Evolutionary conservation across 2,329 filamentous ascomycete genomes (phyloP).

Genomic region (Exutisphaerella laricina): DNA sequence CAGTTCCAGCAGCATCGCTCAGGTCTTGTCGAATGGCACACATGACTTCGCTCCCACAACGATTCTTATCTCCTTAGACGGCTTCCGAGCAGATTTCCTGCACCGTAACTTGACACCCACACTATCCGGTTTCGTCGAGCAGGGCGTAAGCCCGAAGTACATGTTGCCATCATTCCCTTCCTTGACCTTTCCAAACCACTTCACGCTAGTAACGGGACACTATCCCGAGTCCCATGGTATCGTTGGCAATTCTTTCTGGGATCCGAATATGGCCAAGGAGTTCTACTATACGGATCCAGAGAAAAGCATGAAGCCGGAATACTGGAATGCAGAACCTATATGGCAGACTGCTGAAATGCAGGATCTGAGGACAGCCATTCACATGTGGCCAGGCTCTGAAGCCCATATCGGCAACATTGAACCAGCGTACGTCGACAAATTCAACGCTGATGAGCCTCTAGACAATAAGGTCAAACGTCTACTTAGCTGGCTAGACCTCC

Average conservation of each 20-base stretch:
- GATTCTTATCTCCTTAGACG: conserved; percentile 87
- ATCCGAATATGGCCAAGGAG: conserved; percentile 66
- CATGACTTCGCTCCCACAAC: conserved; percentile 87
- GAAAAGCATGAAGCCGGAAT: conserved; percentile 74
- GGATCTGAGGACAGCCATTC: conserved; percentile 71
- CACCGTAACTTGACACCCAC: conserved; percentile 76
- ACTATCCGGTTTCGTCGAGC: conserved; percentile 68
- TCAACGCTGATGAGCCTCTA: conserved; percentile 70
- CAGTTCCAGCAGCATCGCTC: conserved; percentile 14
- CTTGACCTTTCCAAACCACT: conserved; percentile 93
- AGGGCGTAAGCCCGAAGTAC: conserved; percentile 83
- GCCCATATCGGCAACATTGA: conserved; percentile 75
- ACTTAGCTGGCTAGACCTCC: conserved; percentile 76
- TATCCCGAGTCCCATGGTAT: conserved; percentile 91
- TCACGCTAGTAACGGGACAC: conserved; percentile 83
- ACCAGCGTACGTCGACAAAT: conserved; percentile 77
- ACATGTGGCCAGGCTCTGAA: conserved; percentile 99
- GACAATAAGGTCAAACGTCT: conserved; percentile 71
- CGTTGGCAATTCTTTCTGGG: conserved; percentile 94
- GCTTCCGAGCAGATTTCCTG: conserved; percentile 91
- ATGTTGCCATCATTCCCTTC: conserved; percentile 95
- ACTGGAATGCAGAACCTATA: conserved; percentile 92
- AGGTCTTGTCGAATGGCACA: conserved; percentile 67
- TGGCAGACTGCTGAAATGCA: conserved; percentile 90
- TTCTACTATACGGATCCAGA: conserved; percentile 81